A percentile compares a stretch with the other conserved stretches of the same genome.
phyloP scores from a whole-genome alignment of 345 rosid species.

The Eucalyptus polybractea region DNA sequence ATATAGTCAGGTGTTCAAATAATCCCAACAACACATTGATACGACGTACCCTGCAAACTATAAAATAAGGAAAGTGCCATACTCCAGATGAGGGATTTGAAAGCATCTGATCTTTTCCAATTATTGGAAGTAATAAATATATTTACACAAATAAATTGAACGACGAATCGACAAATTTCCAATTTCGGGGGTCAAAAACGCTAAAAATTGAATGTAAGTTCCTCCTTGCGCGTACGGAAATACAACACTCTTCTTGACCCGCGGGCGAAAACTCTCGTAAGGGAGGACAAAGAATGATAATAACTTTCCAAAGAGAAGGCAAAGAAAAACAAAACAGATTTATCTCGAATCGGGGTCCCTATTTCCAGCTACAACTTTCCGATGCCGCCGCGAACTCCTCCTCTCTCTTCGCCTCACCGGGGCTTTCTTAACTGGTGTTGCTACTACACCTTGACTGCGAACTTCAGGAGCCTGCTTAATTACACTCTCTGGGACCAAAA shows the following conservation, averaged over 20 bases:
- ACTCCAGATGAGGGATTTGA: background rate
- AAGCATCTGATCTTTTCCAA: background rate
- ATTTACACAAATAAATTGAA: background rate
- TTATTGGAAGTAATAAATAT: background rate
- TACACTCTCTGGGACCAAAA: slow-evolving; percentile 6
- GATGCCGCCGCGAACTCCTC: slow-evolving; percentile 59
- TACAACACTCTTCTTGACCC: background rate
- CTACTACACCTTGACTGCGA: slow-evolving; percentile 2
- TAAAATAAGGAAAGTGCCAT: background rate
- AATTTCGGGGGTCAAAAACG: background rate
- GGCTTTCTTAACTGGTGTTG: slow-evolving; percentile 12
- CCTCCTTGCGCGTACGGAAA: background rate
- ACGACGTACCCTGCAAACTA: background rate
- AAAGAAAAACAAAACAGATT: background rate
- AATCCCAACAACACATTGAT: background rate
- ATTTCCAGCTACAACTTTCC: slow-evolving; percentile 29
- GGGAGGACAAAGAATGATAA: background rate
- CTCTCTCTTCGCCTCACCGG: slow-evolving; percentile 42
- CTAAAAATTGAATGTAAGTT: background rate
- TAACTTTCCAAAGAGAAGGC: background rate
- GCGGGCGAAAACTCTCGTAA: background rate
- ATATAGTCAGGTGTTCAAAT: background rate
- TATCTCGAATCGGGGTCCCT: slow-evolving; percentile 9
- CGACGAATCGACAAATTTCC: background rate
- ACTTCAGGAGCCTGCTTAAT: slow-evolving; percentile 16